These are phyloP conservation scores for Scedosporium aurantiacum DNA, from an alignment of 2,329 filamentous ascomycete genomes.

Conservation along the genomic window DNA sequence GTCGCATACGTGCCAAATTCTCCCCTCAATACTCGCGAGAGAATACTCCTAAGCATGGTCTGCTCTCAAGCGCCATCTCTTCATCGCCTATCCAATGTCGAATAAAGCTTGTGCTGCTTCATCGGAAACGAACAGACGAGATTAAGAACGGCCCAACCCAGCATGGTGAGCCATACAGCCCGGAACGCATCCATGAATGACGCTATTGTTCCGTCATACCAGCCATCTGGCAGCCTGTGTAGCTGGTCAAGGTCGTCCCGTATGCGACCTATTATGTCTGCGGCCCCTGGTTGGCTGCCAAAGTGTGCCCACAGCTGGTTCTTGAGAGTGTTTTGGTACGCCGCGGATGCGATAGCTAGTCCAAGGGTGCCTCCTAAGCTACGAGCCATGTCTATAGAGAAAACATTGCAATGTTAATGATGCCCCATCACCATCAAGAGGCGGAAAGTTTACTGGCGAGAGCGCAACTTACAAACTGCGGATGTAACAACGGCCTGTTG, in stretches of 20 bases:
- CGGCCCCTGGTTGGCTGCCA: conserved; percentile 55
- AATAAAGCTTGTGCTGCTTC: neutral
- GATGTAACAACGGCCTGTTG: conserved; percentile 82
- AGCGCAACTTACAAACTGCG: conserved; percentile 48
- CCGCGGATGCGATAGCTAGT: conserved; percentile 52
- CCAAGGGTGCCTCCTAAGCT: conserved; percentile 38
- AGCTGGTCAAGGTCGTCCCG: conserved; percentile 64
- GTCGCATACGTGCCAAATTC: no score
- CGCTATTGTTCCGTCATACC: conserved; percentile 56
- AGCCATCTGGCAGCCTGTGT: conserved; percentile 56
- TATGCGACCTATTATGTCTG: conserved; percentile 57
- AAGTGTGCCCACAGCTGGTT: conserved; percentile 55
- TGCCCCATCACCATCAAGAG: conserved; percentile 9
- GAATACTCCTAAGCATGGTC: no score
- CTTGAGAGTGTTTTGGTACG: conserved; percentile 77
- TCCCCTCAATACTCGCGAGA: no score
- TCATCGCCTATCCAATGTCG: neutral
- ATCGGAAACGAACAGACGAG: neutral
- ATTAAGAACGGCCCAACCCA: conserved; percentile 41
- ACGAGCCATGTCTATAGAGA: conserved; percentile 25
- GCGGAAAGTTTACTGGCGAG: conserved; percentile 6
- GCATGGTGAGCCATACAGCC: conserved; percentile 60
- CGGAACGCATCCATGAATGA: conserved; percentile 68
- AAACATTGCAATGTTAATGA: neutral
- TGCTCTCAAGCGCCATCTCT: no score